Conservation (phyloP, 2,329 filamentous ascomycete species). For the Coniochaeta sp. region DNA sequence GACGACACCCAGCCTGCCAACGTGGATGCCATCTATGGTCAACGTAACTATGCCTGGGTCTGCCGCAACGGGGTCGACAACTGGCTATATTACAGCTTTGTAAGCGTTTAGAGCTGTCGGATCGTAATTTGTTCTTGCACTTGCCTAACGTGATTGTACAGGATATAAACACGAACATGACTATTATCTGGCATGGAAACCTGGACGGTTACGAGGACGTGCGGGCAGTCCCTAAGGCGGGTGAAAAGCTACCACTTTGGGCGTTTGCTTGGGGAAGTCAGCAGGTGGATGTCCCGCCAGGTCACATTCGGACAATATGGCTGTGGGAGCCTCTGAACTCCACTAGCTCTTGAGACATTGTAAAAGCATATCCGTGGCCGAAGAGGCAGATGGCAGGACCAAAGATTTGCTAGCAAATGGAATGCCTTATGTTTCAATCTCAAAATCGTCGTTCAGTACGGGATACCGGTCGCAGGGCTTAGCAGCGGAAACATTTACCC, state of each 20-base stretch:
- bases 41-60: not conserved
- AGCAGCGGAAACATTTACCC: too few relatives aligned
- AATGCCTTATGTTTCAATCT: too few relatives aligned
- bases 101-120: not conserved
- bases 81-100: not conserved
- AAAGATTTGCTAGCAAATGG: too few relatives aligned
- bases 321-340: not conserved
- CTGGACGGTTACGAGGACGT: not conserved
- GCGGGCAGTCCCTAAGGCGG: not conserved
- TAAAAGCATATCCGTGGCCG: not conserved
- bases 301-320: not conserved
- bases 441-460: too few relatives aligned
- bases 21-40: not conserved
- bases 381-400: not conserved
- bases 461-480: too few relatives aligned
- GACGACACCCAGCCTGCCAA: not conserved
- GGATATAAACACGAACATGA: not conserved
- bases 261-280: not conserved
- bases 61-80: not conserved
- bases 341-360: not conserved
- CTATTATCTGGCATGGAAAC: not conserved
- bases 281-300: not conserved
- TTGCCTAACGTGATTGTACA: not conserved
- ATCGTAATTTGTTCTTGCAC: not conserved
- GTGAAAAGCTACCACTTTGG: not conserved